These are phyloP conservation scores for Penicillium pulvis DNA, from an alignment of 495 filamentous ascomycete species.

Conservation along the genomic window DNA sequence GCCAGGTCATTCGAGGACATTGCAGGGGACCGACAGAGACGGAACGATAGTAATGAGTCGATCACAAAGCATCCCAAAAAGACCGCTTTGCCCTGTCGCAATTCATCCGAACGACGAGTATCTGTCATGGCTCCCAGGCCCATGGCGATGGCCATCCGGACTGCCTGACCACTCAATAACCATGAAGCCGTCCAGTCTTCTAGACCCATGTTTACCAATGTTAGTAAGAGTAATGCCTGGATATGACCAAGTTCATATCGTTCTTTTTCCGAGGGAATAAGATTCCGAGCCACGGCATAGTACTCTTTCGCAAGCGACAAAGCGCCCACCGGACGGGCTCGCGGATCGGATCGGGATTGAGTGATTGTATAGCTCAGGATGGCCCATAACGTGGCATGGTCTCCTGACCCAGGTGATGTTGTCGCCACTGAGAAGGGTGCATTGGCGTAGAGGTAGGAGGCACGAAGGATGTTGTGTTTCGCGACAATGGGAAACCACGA, in stretches of 20 bases:
- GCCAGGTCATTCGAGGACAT: conserved; percentile 52
- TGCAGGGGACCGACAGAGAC: conserved; percentile 54
- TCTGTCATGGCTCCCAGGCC: conserved; percentile 37
- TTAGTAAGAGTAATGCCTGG: conserved; percentile 63
- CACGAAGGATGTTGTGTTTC: conserved; percentile 64
- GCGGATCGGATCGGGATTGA: conserved; percentile 35
- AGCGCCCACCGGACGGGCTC: conserved; percentile 23
- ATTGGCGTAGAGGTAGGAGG: conserved; percentile 54
- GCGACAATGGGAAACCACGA: conserved; percentile 73
- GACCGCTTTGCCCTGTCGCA: conserved; percentile 50
- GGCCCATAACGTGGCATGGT: conserved; percentile 67
- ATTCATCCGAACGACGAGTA: conserved; percentile 39
- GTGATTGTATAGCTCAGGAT: conserved; percentile 58
- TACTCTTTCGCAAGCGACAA: conserved; percentile 44
- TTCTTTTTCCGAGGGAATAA: conserved; percentile 62
- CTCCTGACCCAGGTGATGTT: conserved; percentile 48
- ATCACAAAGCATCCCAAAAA: conserved; percentile 66
- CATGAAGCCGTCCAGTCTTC: conserved; percentile 58
- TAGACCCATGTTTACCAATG: conserved; percentile 59
- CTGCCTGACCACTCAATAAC: conserved; percentile 63
- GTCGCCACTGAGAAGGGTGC: conserved; percentile 44
- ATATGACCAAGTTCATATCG: conserved; percentile 61
- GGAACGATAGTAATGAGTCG: conserved; percentile 63
- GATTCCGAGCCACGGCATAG: conserved; percentile 57
- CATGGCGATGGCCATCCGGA: conserved; percentile 57